Evolutionary conservation across 2,329 filamentous ascomycete species (phyloP).

Genomic region (Parastagonospora avenae): DNA sequence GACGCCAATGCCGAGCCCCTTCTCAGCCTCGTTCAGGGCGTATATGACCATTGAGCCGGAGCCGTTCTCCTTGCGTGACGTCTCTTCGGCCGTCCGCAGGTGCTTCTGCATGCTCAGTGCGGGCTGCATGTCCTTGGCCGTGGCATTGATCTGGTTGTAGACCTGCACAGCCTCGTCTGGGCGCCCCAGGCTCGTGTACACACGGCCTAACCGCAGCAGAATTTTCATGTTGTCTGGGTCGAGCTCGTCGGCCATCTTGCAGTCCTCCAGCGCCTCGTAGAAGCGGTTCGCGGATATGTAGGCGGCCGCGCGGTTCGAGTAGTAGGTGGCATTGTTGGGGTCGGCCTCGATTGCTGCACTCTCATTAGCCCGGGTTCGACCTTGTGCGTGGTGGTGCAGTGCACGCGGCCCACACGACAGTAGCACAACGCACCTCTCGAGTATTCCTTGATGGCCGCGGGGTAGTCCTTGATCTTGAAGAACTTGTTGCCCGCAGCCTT

Average conservation of each 20-base stretch:
- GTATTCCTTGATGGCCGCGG: constrained; percentile 88
- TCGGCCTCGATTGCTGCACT: constrained; percentile 81
- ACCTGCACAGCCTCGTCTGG: constrained; percentile 86
- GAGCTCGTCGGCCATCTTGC: constrained; percentile 77
- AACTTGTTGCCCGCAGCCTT: constrained; percentile 95
- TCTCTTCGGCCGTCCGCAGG: constrained; percentile 78
- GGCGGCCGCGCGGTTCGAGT: constrained; percentile 93
- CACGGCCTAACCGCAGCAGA: constrained; percentile 82
- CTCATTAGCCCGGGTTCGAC: constrained; percentile 27
- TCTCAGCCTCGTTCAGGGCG: constrained; percentile 88
- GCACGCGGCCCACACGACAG: constrained; percentile 7
- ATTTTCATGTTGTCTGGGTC: constrained; percentile 89
- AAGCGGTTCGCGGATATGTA: constrained; percentile 88
- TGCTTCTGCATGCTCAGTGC: constrained; percentile 85
- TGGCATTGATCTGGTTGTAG: constrained; percentile 79
- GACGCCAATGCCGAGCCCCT: constrained; percentile 74
- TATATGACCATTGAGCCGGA: constrained; percentile 90
- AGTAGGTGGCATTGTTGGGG: constrained; percentile 83
- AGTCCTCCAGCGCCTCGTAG: constrained; percentile 82
- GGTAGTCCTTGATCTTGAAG: constrained; percentile 93
- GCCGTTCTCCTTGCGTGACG: constrained; percentile 69
- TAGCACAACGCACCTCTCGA: constrained; percentile 74
- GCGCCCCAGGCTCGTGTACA: constrained; percentile 85
- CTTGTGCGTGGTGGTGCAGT: constrained; percentile 19
- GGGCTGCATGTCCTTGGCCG: constrained; percentile 82